Evolutionary conservation across 2,329 filamentous ascomycete species (phyloP), one percentile per base, ranked within the genome.

Genomic region (Emmonsia crescens): DNA sequence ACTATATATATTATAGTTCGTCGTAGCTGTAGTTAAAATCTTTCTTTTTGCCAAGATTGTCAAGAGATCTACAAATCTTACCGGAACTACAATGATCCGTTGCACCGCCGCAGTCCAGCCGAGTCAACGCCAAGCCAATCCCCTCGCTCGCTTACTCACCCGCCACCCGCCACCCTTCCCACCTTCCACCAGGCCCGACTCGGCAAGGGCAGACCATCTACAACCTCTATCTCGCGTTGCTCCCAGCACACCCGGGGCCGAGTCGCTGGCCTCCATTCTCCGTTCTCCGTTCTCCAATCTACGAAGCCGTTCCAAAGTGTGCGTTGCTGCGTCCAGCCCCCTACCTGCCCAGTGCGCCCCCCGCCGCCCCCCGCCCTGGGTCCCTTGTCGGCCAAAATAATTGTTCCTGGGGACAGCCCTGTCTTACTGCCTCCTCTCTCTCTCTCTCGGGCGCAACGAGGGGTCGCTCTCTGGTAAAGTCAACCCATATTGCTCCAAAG

Each of bases 241-340:
- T 56, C 59, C 56, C 56, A 57, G 59, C 48, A 51, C 52, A 21
- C 21, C 46, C 27, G 21, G 9, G 46, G n/a, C n/a, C n/a, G n/a
- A n/a, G n/a, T n/a, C n/a, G n/a, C 42, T n/a, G 5, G 14, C 42
- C 19, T 2, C 19, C 19, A 2, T 21, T n/a, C 42, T 27, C 61
- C 48, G n/a, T n/a, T 10, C 46, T 49, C 54, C 65, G 65, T 66
- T 65, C 65, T 66, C 44, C 64, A 66, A 65, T 63, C 59, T 66
- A 66, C 65, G 52, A 55, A 64, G 62, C 63, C 65, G 65, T 66
- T 66, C 65, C 62, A 59, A 40, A 60, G 60, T 60, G 62, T 66
- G 60, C 63, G 51, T 59, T 44, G n/a, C 21, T 27, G 14, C 21
- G 29, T 19, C 40, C 16, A 16, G 29, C 5, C 9, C 12, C 8